Evolutionary conservation across 2,329 filamentous ascomycete species (phyloP).

Genomic region (Alternaria hordeiaustralica): DNA sequence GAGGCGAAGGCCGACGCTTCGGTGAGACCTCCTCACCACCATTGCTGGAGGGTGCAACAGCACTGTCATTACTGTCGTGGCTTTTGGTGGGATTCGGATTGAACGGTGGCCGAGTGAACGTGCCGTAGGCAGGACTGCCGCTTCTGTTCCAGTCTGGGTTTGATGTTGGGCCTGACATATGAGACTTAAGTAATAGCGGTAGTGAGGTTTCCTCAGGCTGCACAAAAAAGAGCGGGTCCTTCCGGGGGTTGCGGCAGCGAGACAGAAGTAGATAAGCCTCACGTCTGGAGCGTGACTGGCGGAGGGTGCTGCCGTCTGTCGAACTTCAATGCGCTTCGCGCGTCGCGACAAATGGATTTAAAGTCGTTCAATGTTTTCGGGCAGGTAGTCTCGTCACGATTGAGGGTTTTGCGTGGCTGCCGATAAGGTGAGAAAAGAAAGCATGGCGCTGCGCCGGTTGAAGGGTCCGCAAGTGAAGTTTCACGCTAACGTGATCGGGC

Average conservation of each 20-base stretch:
- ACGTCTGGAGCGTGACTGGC: conserved; percentile 2
- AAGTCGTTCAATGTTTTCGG: background rate
- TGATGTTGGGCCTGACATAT: conserved; percentile 39
- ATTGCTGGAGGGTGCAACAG: conserved; percentile 22
- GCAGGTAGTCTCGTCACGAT: conserved; percentile 1
- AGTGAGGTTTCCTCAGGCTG: background rate
- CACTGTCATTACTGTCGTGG: conserved; percentile 27
- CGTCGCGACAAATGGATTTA: background rate
- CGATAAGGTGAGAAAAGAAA: conserved; percentile 20
- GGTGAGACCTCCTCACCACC: conserved; percentile 29
- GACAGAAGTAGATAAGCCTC: conserved; percentile 9
- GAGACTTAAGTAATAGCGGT: conserved; percentile 9
- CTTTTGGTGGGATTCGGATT: conserved; percentile 18
- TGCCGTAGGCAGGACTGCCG: conserved; percentile 32
- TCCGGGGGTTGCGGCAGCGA: background rate
- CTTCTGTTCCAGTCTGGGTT: conserved; percentile 30
- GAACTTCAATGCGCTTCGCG: background rate
- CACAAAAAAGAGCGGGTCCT: conserved; percentile 3
- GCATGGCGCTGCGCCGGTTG: conserved; percentile 5
- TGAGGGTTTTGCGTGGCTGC: background rate
- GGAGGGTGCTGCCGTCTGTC: conserved; percentile 6
- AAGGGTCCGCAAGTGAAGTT: conserved; percentile 5
- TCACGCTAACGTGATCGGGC: conserved; percentile 23
- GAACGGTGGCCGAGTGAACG: conserved; percentile 28
- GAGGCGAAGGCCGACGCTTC: conserved; percentile 20